A percentile compares a stretch with the other conserved stretches of the same genome.
Evolutionary conservation across 2,329 filamentous ascomycete genomes (phyloP).

Genomic region (Berkeleyomyces rouxiae): DNA sequence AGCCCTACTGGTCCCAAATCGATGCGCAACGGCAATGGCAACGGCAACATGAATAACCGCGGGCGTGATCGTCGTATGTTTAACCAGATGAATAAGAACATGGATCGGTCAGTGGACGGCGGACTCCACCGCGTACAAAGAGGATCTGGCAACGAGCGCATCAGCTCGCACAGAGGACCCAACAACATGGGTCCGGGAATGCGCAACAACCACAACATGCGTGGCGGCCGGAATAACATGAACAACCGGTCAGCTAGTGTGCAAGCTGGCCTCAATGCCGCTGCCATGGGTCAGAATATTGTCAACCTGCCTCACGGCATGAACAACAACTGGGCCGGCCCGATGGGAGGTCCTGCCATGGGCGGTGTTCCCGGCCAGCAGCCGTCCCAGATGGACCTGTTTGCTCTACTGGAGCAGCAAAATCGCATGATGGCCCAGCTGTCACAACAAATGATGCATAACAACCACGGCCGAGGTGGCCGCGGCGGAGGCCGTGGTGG

Average conservation of each 20-base stretch:
- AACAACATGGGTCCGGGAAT: slow-evolving; percentile 8
- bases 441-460: slow-evolving; percentile 39
- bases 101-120: slow-evolving; percentile 63
- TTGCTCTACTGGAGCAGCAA: slow-evolving; percentile 74
- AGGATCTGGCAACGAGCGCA: slow-evolving; percentile 55
- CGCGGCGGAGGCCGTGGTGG: slow-evolving; percentile 47
- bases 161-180: slow-evolving; percentile 47
- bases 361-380: slow-evolving; percentile 18
- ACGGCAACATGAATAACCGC: slow-evolving; percentile 26
- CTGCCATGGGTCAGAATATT: slow-evolving; percentile 24
- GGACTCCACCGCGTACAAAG: slow-evolving; percentile 65
- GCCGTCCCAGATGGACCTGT: slow-evolving; percentile 37
- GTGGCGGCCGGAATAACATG: slow-evolving; percentile 21
- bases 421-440: slow-evolving; percentile 72
- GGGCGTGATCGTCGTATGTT: slow-evolving; percentile 67
- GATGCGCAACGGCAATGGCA: slow-evolving; percentile 58
- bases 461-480: slow-evolving; percentile 24
- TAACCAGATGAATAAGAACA: slow-evolving; percentile 58
- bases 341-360: slow-evolving; percentile 2
- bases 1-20: slow-evolving; percentile 91
- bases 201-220: slow-evolving; percentile 4
- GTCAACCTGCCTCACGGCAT: slow-evolving; percentile 22
- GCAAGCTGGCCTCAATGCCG: slow-evolving; percentile 29
- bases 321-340: slow-evolving; percentile 25
- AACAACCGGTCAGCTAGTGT: slow-evolving; percentile 35